Evolutionary conservation across 2,329 filamentous ascomycete species (phyloP), one percentile per base, ranked within the genome.

Genomic region (Metarhizium humberi): DNA sequence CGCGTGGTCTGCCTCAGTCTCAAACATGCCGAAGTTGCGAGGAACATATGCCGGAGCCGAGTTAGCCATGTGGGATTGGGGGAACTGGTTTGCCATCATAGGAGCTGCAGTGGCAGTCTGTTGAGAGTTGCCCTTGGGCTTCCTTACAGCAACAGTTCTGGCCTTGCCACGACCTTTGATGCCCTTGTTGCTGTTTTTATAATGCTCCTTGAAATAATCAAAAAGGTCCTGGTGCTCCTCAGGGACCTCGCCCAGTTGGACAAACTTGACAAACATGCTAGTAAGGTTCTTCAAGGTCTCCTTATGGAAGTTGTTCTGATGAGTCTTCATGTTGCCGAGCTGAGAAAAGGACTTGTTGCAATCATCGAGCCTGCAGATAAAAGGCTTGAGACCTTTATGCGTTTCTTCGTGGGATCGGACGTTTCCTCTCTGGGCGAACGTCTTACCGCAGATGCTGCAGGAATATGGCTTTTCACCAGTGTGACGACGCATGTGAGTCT

Each of bases 121-220:
- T 6, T 62, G 57, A 20, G 60, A 55, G 42, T 60, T 60, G 10
- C 55, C 60, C 61, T 67, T 71, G 25, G 58, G 58, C 56, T 69
- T 69, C 30, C 65, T 61, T 20, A 64, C 65, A 8, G 66, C 65
- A 54, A 91, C 86, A 56, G 84, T 84, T 55, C 90, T 79, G 62
- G 92, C 88, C 67, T 92, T 94, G 47, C 94, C 94, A 49, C 94
- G 85, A 11, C 94, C 94, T 72, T 96, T 97, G 76, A 97, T 96
- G 1, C 94, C 94, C 71, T 96, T 96, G 79, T 97, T 97, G 73
- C 88, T 92, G 73, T 97, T 95, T 76, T 95, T 96, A 79, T 96
- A 96, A n/a, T 96, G 78, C 0, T 79, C 79, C 4, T 85, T 81
- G 67, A 97, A 94, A 73, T 96, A 95, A 62, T 87, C 82, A 76